These are phyloP conservation scores for Rhodotorula sp. DNA, from an alignment of 1,284 basidiomycete species.

Conservation along the genomic window DNA sequence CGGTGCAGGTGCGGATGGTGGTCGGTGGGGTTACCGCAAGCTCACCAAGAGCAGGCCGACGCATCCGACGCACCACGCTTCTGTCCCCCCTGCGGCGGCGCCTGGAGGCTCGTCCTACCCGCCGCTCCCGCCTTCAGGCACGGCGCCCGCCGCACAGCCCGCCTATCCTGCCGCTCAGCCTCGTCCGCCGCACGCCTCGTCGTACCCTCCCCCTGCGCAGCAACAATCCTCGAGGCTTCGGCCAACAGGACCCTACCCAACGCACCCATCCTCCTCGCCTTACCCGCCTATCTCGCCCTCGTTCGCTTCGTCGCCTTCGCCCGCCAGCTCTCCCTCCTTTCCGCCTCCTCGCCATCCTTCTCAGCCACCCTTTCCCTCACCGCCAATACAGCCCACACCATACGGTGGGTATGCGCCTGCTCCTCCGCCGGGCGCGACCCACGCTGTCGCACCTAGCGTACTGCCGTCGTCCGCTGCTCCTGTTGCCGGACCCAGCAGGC, in stretches of 20 bases:
- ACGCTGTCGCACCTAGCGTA: neutral
- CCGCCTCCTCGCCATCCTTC: neutral
- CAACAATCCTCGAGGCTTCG: neutral
- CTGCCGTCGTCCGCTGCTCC: neutral
- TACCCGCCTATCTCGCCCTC: neutral
- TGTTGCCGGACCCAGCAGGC: neutral
- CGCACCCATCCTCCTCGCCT: too few relatives aligned
- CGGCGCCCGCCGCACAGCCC: too few relatives aligned
- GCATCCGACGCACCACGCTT: too few relatives aligned
- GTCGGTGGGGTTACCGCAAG: too few relatives aligned
- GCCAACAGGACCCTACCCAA: neutral
- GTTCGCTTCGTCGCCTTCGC: neutral
- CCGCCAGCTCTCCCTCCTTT: neutral
- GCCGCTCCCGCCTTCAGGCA: too few relatives aligned
- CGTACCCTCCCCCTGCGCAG: neutral
- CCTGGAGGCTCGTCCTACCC: too few relatives aligned
- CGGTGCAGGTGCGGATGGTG: too few relatives aligned
- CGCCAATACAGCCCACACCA: neutral
- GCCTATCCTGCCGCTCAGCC: too few relatives aligned
- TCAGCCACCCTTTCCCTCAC: too few relatives aligned
- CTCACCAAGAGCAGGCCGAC: too few relatives aligned
- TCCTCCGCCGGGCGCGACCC: neutral
- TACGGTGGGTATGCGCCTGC: neutral
- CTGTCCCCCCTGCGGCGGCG: too few relatives aligned
- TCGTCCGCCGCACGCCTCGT: neutral